Evolutionary conservation across 2,329 filamentous ascomycete genomes (phyloP).

Genomic region (Didymella pomorum): DNA sequence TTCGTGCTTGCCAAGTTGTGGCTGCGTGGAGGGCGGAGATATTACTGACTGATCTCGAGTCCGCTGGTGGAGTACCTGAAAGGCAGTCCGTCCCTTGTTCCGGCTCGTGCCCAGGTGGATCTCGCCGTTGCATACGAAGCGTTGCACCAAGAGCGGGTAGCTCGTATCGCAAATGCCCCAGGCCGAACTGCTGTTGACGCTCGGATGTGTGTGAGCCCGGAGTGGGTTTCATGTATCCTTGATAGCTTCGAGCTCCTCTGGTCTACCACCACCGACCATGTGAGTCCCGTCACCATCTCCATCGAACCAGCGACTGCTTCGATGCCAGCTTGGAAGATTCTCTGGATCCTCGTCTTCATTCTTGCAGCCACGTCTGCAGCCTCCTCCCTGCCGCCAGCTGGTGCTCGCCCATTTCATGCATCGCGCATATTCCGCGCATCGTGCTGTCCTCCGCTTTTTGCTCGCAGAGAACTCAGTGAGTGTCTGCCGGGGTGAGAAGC

Average conservation of each 20-base stretch:
- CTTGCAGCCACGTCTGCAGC: slow-evolving; percentile 42
- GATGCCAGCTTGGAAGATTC: slow-evolving; percentile 47
- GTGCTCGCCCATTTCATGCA: slow-evolving; percentile 47
- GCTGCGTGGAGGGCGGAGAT: background rate
- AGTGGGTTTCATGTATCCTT: slow-evolving; percentile 10
- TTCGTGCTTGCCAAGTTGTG: background rate
- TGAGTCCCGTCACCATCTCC: slow-evolving; percentile 38
- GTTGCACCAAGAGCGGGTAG: background rate
- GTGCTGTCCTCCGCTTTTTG: slow-evolving; percentile 32
- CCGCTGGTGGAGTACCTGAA: background rate
- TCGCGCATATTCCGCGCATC: slow-evolving; percentile 44
- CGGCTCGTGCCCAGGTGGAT: background rate
- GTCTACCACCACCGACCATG: slow-evolving; percentile 41
- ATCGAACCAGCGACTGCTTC: slow-evolving; percentile 43
- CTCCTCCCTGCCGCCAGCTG: slow-evolving; percentile 42
- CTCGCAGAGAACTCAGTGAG: slow-evolving; percentile 33
- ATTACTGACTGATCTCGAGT: background rate
- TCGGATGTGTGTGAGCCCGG: background rate
- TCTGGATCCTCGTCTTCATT: slow-evolving; percentile 46
- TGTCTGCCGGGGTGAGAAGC: slow-evolving; percentile 36
- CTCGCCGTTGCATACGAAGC: background rate
- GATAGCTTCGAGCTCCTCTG: slow-evolving; percentile 22
- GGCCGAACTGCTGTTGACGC: background rate
- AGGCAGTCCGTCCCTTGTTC: background rate
- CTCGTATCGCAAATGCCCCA: background rate